Evolutionary conservation across 1,284 basidiomycete species (phyloP).

Genomic region (Trichosporon sp.): DNA sequence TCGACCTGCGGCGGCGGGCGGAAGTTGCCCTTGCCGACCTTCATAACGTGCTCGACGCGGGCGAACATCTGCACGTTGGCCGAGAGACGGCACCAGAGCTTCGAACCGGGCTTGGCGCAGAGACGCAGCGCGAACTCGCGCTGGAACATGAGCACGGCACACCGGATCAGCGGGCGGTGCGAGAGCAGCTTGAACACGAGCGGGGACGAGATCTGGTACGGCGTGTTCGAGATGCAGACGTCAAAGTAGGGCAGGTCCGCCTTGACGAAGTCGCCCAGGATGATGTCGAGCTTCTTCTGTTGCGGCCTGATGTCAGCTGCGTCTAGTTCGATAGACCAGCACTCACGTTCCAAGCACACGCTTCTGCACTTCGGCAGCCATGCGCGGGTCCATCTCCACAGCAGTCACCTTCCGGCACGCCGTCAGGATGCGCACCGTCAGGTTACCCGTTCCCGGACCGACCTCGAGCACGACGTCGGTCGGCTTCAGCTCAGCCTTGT

Average conservation of each 20-base stretch:
- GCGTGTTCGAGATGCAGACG: slow-evolving; percentile 98
- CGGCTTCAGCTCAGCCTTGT: slow-evolving; percentile 86
- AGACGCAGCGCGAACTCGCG: slow-evolving; percentile 95
- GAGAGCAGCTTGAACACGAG: slow-evolving; percentile 96
- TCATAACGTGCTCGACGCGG: slow-evolving; percentile 95
- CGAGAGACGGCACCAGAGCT: slow-evolving; percentile 90
- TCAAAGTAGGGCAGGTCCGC: slow-evolving; percentile 96
- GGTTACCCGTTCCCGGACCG: slow-evolving; percentile 96
- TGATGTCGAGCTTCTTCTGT: slow-evolving; percentile 89
- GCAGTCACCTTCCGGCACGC: slow-evolving; percentile 90
- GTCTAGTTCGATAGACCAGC: background rate
- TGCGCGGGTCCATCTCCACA: slow-evolving; percentile 98
- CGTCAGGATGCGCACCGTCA: slow-evolving; percentile 92
- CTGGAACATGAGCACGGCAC: slow-evolving; percentile 99
- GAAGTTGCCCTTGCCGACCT: slow-evolving; percentile 95
- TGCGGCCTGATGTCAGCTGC: slow-evolving; percentile 69
- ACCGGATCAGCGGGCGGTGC: slow-evolving; percentile 89
- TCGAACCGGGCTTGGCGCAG: slow-evolving; percentile 79
- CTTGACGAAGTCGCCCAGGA: slow-evolving; percentile 97
- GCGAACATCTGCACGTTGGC: slow-evolving; percentile 96
- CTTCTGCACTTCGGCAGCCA: slow-evolving; percentile 97
- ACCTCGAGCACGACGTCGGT: slow-evolving; percentile 97
- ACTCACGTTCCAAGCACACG: slow-evolving; percentile 97
- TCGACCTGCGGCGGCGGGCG: slow-evolving; percentile 95
- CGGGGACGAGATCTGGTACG: slow-evolving; percentile 97